Conservation (phyloP, 345 rosid species). For the Camelina sativa region DNA sequence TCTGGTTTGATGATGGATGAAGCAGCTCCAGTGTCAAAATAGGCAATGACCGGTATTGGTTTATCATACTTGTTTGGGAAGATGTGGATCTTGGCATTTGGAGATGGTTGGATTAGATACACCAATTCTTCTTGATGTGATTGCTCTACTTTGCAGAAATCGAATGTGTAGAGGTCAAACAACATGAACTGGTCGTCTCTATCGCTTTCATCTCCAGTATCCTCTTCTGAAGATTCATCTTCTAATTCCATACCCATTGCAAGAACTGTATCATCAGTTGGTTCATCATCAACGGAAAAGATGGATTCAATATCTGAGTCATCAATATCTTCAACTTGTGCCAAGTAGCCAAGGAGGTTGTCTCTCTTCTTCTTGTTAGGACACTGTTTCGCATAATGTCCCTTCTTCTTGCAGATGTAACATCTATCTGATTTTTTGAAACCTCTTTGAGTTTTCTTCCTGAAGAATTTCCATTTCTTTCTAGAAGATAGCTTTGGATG, state of each 20-base stretch:
- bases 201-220: not conserved
- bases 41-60: not conserved
- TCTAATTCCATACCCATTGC: not conserved
- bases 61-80: not conserved
- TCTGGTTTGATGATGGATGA: not conserved
- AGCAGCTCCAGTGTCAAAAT: not conserved
- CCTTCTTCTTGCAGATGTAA: not conserved
- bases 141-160: not conserved
- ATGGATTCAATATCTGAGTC: not conserved
- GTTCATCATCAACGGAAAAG: not conserved
- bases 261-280: not conserved
- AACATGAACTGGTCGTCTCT: not conserved
- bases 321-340: not conserved
- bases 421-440: not conserved
- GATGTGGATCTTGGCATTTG: not conserved
- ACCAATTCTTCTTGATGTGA: not conserved
- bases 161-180: not conserved
- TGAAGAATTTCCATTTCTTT: not conserved
- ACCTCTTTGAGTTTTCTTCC: not conserved
- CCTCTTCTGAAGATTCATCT: not conserved
- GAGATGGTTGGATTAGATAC: not conserved
- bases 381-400: not conserved
- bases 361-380: not conserved
- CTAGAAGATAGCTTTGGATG: not conserved
- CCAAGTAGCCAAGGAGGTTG: not conserved